These are phyloP conservation scores for Cryphonectria nitschkei DNA, from an alignment of 2,329 filamentous ascomycete genomes.

Conservation along the genomic window DNA sequence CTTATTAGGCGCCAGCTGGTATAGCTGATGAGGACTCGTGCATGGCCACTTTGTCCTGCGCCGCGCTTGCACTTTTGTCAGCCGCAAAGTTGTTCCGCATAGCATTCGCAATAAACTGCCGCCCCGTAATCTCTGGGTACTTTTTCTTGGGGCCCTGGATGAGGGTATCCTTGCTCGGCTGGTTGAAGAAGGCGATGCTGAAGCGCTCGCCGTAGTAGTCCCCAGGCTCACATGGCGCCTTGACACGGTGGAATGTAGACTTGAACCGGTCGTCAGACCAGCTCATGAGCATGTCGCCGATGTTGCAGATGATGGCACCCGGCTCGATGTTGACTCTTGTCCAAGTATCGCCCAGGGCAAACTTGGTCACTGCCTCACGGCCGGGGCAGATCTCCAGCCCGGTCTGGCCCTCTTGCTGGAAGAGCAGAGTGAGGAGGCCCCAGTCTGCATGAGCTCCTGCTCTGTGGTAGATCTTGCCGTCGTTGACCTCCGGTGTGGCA, in stretches of 20 bases:
- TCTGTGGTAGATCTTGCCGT: conserved; percentile 48
- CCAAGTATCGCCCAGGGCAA: conserved; percentile 59
- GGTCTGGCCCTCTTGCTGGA: conserved; percentile 57
- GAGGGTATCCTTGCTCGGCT: conserved; percentile 55
- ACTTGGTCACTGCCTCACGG: conserved; percentile 56
- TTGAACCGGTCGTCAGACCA: conserved; percentile 66
- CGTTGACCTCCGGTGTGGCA: conserved; percentile 28
- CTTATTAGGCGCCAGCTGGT: background rate
- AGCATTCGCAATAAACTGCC: conserved; percentile 57
- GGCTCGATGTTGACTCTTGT: conserved; percentile 55
- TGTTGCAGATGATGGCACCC: conserved; percentile 59
- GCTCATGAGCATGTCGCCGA: conserved; percentile 62
- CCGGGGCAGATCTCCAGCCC: conserved; percentile 63
- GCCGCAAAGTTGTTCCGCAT: conserved; percentile 57
- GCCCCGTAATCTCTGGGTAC: conserved; percentile 58
- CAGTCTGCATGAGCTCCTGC: conserved; percentile 63
- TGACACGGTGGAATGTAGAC: conserved; percentile 60
- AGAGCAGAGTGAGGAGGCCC: conserved; percentile 62
- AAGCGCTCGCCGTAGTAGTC: conserved; percentile 58
- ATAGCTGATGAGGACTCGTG: background rate
- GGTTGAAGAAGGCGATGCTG: conserved; percentile 64
- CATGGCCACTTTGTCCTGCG: background rate
- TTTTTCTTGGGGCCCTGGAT: conserved; percentile 60
- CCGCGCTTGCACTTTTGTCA: no score
- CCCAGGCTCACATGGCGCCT: conserved; percentile 36